These are phyloP conservation scores for Acrodontium crateriforme DNA, from an alignment of 2,329 filamentous ascomycete species.

Conservation along the genomic window DNA sequence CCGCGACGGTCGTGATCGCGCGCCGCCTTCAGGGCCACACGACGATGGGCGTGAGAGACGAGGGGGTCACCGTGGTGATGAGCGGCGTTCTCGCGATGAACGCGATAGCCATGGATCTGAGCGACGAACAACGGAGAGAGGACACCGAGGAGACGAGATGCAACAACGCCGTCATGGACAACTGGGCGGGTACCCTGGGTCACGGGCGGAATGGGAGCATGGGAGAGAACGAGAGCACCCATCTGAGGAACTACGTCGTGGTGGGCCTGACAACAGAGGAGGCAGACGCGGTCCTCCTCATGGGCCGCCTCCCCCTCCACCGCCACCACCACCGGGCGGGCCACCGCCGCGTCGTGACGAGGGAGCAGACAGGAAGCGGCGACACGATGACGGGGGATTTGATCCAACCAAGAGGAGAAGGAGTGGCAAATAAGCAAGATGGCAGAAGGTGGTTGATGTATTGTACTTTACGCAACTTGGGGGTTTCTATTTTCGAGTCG, in stretches of 20 bases:
- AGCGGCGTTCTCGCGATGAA: conserved; percentile 13
- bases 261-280: conserved; percentile 1
- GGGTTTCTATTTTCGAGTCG: too few species aligned
- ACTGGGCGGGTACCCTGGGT: neutral
- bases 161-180: conserved; percentile 6
- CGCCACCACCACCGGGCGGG: neutral
- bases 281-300: too few species aligned
- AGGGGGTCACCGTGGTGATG: conserved; percentile 11
- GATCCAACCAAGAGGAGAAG: conserved; percentile 13
- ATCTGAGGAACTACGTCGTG: conserved; percentile 4
- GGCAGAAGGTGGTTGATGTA: neutral
- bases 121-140: conserved; percentile 7
- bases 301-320: neutral
- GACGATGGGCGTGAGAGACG: conserved; percentile 13
- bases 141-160: conserved; percentile 8
- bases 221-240: conserved; percentile 2
- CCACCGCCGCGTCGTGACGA: conserved; percentile 5
- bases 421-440: conserved; percentile 7
- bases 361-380: conserved; percentile 15
- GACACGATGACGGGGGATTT: conserved; percentile 16
- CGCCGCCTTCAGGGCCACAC: conserved; percentile 10
- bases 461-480: too few species aligned
- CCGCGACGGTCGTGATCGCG: conserved; percentile 12
- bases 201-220: conserved; percentile 10
- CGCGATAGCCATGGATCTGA: conserved; percentile 4